phyloP scores from a whole-genome alignment of 2,329 filamentous ascomycete species.

The Macrophomina tecta region DNA sequence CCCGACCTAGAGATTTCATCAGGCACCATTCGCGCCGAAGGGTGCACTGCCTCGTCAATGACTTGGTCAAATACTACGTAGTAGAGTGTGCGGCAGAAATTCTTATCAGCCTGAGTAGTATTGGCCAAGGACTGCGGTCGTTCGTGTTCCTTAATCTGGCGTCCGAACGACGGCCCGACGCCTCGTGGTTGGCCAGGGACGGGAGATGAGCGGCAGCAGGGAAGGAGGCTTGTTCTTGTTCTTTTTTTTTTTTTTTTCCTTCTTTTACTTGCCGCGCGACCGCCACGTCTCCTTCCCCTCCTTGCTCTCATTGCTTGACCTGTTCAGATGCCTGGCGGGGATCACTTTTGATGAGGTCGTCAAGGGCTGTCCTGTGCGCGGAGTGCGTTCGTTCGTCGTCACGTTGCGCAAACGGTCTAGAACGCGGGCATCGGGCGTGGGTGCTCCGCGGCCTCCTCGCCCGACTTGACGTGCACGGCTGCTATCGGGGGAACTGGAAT shows the following conservation, averaged over 20 bases:
- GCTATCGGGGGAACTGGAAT: too few species aligned
- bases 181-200: conserved; percentile 4
- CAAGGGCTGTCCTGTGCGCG: background rate
- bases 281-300: background rate
- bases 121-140: background rate
- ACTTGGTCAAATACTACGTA: too few species aligned
- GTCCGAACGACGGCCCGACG: background rate
- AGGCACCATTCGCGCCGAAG: background rate
- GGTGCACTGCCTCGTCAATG: background rate
- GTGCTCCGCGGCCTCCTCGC: too few species aligned
- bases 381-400: background rate
- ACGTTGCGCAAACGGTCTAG: background rate
- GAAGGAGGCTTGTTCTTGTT: background rate
- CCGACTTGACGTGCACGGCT: too few species aligned
- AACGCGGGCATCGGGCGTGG: background rate
- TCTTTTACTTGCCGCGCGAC: background rate
- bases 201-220: conserved; percentile 17
- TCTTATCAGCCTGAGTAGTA: background rate
- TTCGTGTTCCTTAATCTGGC: background rate
- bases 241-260: background rate
- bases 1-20: background rate
- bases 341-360: background rate
- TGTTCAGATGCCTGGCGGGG: background rate
- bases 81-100: background rate
- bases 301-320: too few species aligned